Evolutionary conservation across 108 stramenopile species (phyloP).

Genomic region (Stephanodiscus minutulus): DNA sequence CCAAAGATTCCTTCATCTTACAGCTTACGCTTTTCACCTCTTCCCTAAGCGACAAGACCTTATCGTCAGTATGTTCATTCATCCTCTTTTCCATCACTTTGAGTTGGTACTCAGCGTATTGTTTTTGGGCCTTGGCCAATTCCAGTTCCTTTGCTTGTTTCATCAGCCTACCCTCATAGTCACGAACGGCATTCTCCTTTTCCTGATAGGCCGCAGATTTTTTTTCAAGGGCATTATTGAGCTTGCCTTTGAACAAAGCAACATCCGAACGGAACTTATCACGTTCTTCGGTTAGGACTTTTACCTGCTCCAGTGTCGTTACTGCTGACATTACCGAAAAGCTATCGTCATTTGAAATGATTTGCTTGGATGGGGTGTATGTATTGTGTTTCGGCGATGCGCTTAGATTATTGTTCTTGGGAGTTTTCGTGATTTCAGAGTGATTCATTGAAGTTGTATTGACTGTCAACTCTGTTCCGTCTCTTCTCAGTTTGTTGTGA

Average conservation of each 20-base stretch:
- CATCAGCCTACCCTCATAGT: constrained; percentile 20
- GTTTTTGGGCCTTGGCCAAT: background rate
- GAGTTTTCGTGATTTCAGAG: too few species aligned
- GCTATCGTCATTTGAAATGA: too few species aligned
- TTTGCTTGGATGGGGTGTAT: too few species aligned
- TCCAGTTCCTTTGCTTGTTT: constrained; percentile 15
- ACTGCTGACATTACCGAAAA: too few species aligned
- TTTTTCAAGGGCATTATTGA: constrained; percentile 19
- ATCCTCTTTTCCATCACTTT: constrained; percentile 8
- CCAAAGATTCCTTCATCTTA: constrained; percentile 11
- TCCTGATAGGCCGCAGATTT: constrained; percentile 9
- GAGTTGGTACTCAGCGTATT: constrained; percentile 3
- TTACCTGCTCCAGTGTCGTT: too few species aligned
- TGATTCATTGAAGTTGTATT: too few species aligned
- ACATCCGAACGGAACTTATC: background rate
- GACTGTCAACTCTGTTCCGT: too few species aligned
- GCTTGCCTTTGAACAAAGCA: constrained; percentile 20
- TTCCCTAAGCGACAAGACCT: background rate
- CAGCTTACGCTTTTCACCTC: constrained; percentile 14
- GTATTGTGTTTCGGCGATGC: too few species aligned
- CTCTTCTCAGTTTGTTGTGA: too few species aligned
- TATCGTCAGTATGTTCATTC: background rate
- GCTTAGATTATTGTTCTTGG: too few species aligned
- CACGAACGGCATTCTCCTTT: constrained; percentile 14
- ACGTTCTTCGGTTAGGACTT: too few species aligned